Percentiles rank a stretch among this genome's conserved stretches.
These are phyloP conservation scores for Fusarium penzigii DNA, from an alignment of 2,329 filamentous ascomycete species.

Conservation along the genomic window DNA sequence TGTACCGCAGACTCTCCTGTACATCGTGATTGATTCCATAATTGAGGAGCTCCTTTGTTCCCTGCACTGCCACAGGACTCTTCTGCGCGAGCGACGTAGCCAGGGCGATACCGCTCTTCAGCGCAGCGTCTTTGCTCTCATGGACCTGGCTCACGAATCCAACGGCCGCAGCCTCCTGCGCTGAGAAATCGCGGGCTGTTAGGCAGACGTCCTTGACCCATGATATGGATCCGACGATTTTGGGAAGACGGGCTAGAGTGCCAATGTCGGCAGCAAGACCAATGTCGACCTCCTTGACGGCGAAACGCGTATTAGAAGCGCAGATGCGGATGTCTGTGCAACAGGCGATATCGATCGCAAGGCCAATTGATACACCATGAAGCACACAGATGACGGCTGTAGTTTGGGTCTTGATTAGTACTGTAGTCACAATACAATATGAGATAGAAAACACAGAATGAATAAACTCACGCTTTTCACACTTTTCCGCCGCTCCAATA, in stretches of 20 bases:
- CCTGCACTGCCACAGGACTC: constrained; percentile 84
- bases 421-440: too few species aligned
- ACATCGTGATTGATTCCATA: constrained; percentile 77
- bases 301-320: constrained; percentile 59
- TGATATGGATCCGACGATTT: constrained; percentile 67
- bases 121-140: constrained; percentile 61
- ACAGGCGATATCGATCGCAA: constrained; percentile 73
- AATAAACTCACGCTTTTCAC: constrained; percentile 73
- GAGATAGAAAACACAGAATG: not conserved
- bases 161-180: constrained; percentile 67
- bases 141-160: constrained; percentile 71
- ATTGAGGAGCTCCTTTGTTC: constrained; percentile 85
- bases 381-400: constrained; percentile 78
- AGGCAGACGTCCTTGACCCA: constrained; percentile 82
- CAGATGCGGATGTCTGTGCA: constrained; percentile 72
- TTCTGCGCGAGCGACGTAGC: constrained; percentile 71
- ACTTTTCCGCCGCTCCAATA: constrained; percentile 75
- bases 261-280: constrained; percentile 80
- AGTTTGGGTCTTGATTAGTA: not conserved
- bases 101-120: constrained; percentile 63
- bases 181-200: constrained; percentile 68
- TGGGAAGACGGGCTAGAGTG: constrained; percentile 71
- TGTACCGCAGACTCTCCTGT: constrained; percentile 79
- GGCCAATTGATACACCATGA: constrained; percentile 75
- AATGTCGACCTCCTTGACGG: constrained; percentile 82